Percentiles rank a stretch among this genome's conserved stretches.
Conservation (phyloP, 345 rosid genomes). For the Eucalyptus sideroxylon region DNA sequence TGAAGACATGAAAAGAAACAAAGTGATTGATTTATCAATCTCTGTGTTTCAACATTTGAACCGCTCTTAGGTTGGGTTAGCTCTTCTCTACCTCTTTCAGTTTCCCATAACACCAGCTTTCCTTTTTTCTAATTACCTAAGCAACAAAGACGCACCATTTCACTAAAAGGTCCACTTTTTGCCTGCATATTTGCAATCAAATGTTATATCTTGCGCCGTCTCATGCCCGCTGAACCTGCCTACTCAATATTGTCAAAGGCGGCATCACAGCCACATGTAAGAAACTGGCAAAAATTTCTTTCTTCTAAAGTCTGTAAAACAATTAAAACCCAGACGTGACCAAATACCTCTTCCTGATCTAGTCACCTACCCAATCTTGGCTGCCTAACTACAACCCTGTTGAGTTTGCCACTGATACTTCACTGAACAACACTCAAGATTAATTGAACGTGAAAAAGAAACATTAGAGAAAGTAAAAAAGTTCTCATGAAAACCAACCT, state of each 20-base stretch:
- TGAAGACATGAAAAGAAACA: not conserved
- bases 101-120: not conserved
- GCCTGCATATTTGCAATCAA: not conserved
- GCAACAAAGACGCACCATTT: not conserved
- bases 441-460: fast-evolving
- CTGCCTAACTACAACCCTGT: too few species aligned
- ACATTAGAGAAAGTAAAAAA: not conserved
- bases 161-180: not conserved
- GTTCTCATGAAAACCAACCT: not conserved
- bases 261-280: not conserved
- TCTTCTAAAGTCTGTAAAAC: too few species aligned
- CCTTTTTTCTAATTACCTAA: not conserved
- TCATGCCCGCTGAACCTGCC: not conserved
- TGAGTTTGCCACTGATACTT: too few species aligned
- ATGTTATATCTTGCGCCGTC: not conserved
- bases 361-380: fast-evolving
- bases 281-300: too few species aligned
- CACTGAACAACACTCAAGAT: too few species aligned
- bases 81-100: not conserved
- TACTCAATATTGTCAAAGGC: not conserved
- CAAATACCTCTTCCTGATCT: too few species aligned
- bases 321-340: too few species aligned
- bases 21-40: not conserved
- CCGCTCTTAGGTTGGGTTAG: not conserved
- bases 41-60: not conserved